These are phyloP conservation scores for Fragilaria crotonensis DNA, from an alignment of 108 stramenopile genomes.

Conservation along the genomic window DNA sequence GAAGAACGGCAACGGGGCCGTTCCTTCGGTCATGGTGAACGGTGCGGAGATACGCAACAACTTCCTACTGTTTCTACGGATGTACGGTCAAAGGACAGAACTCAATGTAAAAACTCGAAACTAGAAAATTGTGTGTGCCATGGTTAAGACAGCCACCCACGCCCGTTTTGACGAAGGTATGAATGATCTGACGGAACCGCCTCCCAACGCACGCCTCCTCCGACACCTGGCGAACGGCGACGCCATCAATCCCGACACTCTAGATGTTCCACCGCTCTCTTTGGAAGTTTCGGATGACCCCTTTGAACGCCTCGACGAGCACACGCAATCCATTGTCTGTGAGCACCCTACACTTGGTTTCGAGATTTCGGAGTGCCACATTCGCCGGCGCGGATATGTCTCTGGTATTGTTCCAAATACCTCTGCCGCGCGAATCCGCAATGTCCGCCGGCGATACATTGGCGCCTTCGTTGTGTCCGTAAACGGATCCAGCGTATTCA, in stretches of 20 bases:
- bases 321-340: not conserved
- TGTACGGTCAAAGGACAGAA: no score
- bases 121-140: no score
- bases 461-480: no score
- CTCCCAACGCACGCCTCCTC: slow-evolving; percentile 14
- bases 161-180: slow-evolving; percentile 37
- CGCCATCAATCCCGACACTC: slow-evolving; percentile 1
- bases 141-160: no score
- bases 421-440: not conserved
- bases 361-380: not conserved
- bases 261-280: not conserved
- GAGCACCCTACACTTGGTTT: not conserved
- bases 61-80: no score
- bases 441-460: not conserved
- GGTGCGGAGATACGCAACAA: no score
- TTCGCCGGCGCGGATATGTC: not conserved
- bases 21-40: no score
- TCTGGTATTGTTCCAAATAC: not conserved
- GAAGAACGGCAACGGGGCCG: no score
- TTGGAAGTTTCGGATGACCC: not conserved
- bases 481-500: no score
- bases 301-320: not conserved
- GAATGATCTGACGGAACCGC: slow-evolving; percentile 22
- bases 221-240: not conserved
- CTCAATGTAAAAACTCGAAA: no score